phyloP scores from a whole-genome alignment of 495 filamentous ascomycete species.

The Xylaria curta region DNA sequence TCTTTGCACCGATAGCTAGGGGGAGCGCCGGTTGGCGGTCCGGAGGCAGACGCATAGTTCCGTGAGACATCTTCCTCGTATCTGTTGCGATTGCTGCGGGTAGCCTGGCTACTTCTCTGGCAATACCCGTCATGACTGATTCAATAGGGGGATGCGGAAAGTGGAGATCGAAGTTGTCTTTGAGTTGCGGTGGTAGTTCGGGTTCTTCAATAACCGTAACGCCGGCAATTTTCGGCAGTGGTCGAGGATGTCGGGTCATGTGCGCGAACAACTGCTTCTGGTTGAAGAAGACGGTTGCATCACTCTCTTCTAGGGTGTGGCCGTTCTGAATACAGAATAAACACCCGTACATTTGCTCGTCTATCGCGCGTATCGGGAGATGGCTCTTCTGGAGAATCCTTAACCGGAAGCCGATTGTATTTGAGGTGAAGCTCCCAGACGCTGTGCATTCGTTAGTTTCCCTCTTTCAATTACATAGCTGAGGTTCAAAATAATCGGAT shows the following conservation, averaged over 20 bases:
- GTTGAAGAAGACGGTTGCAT: constrained; percentile 52
- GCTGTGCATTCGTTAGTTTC: constrained; percentile 29
- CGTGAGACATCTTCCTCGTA: constrained; percentile 37
- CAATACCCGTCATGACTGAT: constrained; percentile 39
- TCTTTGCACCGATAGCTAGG: constrained; percentile 48
- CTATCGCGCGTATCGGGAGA: constrained; percentile 41
- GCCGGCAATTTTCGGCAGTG: constrained; percentile 48
- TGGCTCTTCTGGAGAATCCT: constrained; percentile 53
- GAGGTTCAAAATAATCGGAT: neutral
- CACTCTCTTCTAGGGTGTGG: constrained; percentile 44
- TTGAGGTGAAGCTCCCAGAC: constrained; percentile 43
- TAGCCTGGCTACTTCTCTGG: constrained; percentile 38
- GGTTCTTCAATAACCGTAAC: constrained; percentile 45
- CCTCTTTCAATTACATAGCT: neutral
- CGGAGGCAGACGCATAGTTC: constrained; percentile 42
- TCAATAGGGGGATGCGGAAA: constrained; percentile 43
- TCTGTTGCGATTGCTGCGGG: constrained; percentile 47
- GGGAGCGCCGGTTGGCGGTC: constrained; percentile 48
- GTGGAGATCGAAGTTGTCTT: constrained; percentile 55
- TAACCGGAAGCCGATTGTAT: constrained; percentile 44
- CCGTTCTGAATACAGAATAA: constrained; percentile 51
- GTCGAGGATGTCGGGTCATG: constrained; percentile 49
- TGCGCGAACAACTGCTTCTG: constrained; percentile 48
- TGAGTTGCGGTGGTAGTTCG: constrained; percentile 30
- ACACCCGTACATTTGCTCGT: constrained; percentile 49